Evolutionary conservation across 306 rosid genomes (phyloP).

Genomic region (Cicer yamashitae): DNA sequence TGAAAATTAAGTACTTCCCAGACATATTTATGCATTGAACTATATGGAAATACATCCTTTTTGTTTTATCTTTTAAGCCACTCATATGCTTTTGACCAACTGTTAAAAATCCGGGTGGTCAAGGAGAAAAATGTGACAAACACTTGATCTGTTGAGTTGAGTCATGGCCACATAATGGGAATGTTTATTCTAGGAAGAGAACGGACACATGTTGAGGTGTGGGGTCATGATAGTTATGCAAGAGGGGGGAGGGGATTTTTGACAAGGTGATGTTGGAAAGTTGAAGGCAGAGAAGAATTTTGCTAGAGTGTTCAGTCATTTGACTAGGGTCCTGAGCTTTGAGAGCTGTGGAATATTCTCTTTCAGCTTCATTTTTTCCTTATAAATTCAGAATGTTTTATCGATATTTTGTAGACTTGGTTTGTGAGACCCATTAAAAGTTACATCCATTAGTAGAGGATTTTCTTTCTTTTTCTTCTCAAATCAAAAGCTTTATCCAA

Average conservation of each 20-base stretch:
- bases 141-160: too few species aligned
- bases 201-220: background rate
- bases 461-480: slow-evolving; percentile 10
- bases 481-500: slow-evolving; percentile 6
- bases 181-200: background rate
- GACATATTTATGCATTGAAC: background rate
- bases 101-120: too few species aligned
- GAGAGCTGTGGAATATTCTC: slow-evolving; percentile 10
- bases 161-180: background rate
- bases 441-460: background rate
- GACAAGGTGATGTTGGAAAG: slow-evolving; percentile 1
- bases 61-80: slow-evolving; percentile 5
- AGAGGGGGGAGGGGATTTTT: background rate
- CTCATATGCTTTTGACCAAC: slow-evolving; percentile 6
- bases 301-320: background rate
- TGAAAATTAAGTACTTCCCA: background rate
- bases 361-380: background rate
- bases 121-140: too few species aligned
- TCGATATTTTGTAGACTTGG: background rate
- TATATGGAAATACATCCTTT: background rate
- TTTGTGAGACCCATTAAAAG: background rate
- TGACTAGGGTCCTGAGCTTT: background rate
- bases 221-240: background rate
- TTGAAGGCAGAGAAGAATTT: background rate
- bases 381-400: background rate